phyloP scores from a whole-genome alignment of 2,329 filamentous ascomycete genomes.

The Colletotrichum sidae region DNA sequence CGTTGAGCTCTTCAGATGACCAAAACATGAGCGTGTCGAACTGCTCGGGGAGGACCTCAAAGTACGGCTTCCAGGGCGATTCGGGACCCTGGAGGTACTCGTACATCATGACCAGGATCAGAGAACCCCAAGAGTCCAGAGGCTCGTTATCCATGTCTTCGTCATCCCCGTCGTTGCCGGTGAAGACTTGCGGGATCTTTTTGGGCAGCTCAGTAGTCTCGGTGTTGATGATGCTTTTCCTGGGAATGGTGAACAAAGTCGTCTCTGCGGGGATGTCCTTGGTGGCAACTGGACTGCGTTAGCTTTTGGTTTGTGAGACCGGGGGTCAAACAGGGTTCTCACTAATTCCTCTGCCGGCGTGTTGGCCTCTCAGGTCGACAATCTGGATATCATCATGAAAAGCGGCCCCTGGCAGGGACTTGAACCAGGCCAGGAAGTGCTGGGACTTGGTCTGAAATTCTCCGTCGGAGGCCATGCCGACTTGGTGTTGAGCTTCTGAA shows the following conservation, averaged over 20 bases:
- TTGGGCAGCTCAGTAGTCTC: conserved; percentile 77
- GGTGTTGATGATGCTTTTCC: conserved; percentile 75
- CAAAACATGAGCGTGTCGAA: conserved; percentile 96
- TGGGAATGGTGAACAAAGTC: conserved; percentile 83
- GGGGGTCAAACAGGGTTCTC: conserved; percentile 34
- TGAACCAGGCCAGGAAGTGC: conserved; percentile 67
- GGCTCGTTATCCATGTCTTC: conserved; percentile 50
- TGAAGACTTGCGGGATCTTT: conserved; percentile 67
- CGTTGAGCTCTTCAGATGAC: conserved; percentile 74
- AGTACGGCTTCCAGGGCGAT: conserved; percentile 83
- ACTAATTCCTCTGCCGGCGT: conserved; percentile 69
- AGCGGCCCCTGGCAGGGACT: conserved; percentile 60
- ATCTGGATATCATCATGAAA: conserved; percentile 66
- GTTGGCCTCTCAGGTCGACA: conserved; percentile 60
- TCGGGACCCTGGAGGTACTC: conserved; percentile 70
- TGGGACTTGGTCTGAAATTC: conserved; percentile 57
- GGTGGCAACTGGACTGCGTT: conserved; percentile 69
- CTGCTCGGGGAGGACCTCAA: conserved; percentile 75
- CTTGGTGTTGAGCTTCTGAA: neutral
- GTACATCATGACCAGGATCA: conserved; percentile 85
- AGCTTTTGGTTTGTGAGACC: neutral
- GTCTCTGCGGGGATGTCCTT: conserved; percentile 79
- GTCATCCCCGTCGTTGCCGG: conserved; percentile 45
- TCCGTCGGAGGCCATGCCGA: conserved; percentile 11
- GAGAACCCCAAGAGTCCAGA: conserved; percentile 66